Evolutionary conservation across 129 eudicot species (phyloP).

Genomic region (Artemisia annua): DNA sequence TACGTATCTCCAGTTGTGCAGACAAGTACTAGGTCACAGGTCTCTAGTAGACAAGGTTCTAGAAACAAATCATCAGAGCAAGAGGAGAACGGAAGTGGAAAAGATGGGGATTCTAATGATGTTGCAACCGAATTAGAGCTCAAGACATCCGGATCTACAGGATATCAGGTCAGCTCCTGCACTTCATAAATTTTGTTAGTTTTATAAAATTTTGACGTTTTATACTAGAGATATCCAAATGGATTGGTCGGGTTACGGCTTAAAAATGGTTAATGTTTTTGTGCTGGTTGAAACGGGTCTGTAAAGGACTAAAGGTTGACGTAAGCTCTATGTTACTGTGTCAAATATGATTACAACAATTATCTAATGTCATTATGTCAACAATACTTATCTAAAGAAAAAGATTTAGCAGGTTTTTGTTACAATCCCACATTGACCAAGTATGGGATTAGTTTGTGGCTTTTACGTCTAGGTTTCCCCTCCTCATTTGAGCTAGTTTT

Average conservation of each 20-base stretch:
- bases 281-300: not conserved
- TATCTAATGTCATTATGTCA: no score
- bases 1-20: slow-evolving; percentile 52
- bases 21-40: slow-evolving; percentile 51
- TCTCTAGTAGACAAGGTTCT: slow-evolving; percentile 54
- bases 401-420: no score
- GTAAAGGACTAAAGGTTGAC: not conserved
- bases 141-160: slow-evolving; percentile 82
- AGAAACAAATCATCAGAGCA: slow-evolving; percentile 53
- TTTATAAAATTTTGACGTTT: slow-evolving; percentile 4
- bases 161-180: slow-evolving; percentile 56
- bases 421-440: no score
- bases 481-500: no score
- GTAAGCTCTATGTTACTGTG: not conserved
- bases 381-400: no score
- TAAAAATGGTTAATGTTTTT: not conserved
- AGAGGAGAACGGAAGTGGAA: slow-evolving; percentile 53
- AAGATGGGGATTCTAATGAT: slow-evolving; percentile 63
- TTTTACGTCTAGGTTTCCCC: no score
- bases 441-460: no score
- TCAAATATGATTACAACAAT: no score
- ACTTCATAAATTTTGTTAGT: not conserved
- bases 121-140: slow-evolving; percentile 86
- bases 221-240: not conserved
- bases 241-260: not conserved